These are phyloP conservation scores for Rhazya stricta DNA, from an alignment of 257 asterid genomes.

Conservation along the genomic window DNA sequence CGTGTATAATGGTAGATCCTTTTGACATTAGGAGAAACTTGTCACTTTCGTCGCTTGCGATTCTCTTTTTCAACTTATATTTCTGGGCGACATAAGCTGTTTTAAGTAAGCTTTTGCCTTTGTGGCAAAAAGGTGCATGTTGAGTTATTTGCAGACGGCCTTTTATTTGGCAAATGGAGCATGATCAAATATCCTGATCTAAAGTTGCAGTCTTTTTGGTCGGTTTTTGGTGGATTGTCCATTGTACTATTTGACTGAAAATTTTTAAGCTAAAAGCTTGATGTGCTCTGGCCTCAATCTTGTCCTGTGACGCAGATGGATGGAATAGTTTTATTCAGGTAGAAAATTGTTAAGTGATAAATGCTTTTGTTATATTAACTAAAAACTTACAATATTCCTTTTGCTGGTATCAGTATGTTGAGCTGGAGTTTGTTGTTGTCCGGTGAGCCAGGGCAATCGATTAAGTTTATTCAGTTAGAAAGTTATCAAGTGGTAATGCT, in stretches of 20 bases:
- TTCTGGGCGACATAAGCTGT: not conserved
- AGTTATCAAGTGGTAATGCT: not conserved
- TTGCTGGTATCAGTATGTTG: not conserved
- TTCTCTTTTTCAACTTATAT: not conserved
- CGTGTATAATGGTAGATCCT: not conserved
- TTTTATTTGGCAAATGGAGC: not conserved
- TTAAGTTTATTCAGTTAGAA: not conserved
- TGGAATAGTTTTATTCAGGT: not conserved
- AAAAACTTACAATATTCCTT: not conserved
- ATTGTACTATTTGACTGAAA: not conserved
- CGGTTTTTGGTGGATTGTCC: not conserved
- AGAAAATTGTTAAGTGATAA: not conserved
- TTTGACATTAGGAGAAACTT: not conserved
- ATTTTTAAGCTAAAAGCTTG: not conserved
- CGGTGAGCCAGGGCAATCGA: not conserved
- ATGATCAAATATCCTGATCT: not conserved
- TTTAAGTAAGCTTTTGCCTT: not conserved
- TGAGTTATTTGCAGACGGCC: not conserved
- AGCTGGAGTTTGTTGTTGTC: not conserved
- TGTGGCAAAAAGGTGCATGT: not conserved
- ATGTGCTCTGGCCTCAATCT: not conserved
- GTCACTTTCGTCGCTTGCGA: not conserved
- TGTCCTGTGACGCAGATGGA: not conserved
- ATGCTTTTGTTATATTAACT: not conserved
- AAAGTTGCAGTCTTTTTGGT: not conserved